A percentile compares a stretch with the other conserved stretches of the same genome.
These are phyloP conservation scores for Naganishia antarctica DNA, from an alignment of 768 basidiomycete genomes.

Conservation along the genomic window DNA sequence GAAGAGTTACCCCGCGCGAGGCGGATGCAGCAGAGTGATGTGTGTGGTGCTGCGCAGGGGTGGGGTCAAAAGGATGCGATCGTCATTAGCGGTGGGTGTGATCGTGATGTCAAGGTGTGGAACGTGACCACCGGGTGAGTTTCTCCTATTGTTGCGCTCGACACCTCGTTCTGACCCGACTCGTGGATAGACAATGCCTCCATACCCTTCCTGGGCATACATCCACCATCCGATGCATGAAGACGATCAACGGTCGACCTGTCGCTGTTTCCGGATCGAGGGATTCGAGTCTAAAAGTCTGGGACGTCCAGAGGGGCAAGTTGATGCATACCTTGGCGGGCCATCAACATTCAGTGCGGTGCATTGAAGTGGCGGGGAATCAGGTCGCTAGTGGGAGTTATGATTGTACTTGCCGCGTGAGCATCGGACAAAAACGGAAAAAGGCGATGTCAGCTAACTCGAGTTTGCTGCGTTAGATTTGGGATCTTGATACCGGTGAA, in stretches of 20 bases:
- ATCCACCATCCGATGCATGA: slow-evolving; percentile 85
- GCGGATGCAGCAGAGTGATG: slow-evolving; percentile 52
- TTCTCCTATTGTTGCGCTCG: not conserved
- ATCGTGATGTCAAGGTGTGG: slow-evolving; percentile 88
- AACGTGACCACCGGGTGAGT: slow-evolving; percentile 76
- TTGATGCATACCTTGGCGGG: slow-evolving; percentile 61
- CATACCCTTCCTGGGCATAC: slow-evolving; percentile 77
- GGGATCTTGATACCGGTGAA: slow-evolving; percentile 83
- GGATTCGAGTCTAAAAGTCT: slow-evolving; percentile 78
- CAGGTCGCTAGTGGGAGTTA: slow-evolving; percentile 88
- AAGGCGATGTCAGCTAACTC: not conserved
- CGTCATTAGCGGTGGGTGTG: slow-evolving; percentile 87
- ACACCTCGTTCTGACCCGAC: not conserved
- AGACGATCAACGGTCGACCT: slow-evolving; percentile 77
- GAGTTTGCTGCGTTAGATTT: slow-evolving; percentile 57
- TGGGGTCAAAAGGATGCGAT: slow-evolving; percentile 83
- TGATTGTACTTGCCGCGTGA: slow-evolving; percentile 76
- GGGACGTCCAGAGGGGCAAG: slow-evolving; percentile 79
- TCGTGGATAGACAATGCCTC: slow-evolving; percentile 57
- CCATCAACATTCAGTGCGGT: slow-evolving; percentile 75
- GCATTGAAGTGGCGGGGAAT: slow-evolving; percentile 79
- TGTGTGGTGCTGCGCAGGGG: slow-evolving; percentile 67
- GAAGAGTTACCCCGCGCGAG: slow-evolving; percentile 11
- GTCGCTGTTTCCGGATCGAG: slow-evolving; percentile 86
- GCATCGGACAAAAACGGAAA: slow-evolving; percentile 26